Evolutionary conservation across 768 basidiomycete species (phyloP).

Genomic region (Inosperma sp.): DNA sequence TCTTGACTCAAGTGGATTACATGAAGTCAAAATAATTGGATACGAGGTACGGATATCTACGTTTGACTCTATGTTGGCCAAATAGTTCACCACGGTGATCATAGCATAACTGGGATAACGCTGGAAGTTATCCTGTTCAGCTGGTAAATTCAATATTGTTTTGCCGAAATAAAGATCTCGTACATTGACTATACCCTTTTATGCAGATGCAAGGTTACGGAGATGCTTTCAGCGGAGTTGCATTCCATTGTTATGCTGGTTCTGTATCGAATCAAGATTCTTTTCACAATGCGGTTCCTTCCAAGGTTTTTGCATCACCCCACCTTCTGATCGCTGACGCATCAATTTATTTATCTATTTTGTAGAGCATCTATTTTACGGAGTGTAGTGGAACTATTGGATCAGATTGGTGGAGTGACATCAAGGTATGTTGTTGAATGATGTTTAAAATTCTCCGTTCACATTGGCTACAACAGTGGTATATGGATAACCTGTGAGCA

Average conservation of each 20-base stretch:
- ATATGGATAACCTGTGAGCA: slow-evolving; percentile 57
- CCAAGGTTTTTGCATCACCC: slow-evolving; percentile 36
- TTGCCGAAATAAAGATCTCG: not conserved
- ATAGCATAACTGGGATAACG: slow-evolving; percentile 71
- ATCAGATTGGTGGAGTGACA: slow-evolving; percentile 75
- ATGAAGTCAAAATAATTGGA: slow-evolving; percentile 58
- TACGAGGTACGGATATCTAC: slow-evolving; percentile 23
- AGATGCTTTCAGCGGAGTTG: slow-evolving; percentile 56
- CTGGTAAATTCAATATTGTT: slow-evolving; percentile 22
- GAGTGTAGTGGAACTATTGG: slow-evolving; percentile 67
- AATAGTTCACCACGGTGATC: not conserved
- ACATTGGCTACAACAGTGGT: slow-evolving; percentile 44
- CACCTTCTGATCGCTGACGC: slow-evolving; percentile 22
- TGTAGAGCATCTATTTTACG: slow-evolving; percentile 44
- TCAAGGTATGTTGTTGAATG: slow-evolving; percentile 47
- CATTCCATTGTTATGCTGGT: slow-evolving; percentile 72
- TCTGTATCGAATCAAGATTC: slow-evolving; percentile 46
- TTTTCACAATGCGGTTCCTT: slow-evolving; percentile 53
- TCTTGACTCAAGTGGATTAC: slow-evolving; percentile 60
- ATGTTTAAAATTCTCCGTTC: not conserved
- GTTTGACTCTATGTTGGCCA: not conserved
- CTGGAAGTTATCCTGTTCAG: slow-evolving; percentile 56
- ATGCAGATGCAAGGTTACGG: slow-evolving; percentile 50
- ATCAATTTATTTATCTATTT: not conserved
- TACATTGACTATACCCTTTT: not conserved